Percentiles rank a stretch among this genome's conserved stretches.
Evolutionary conservation across 2,329 filamentous ascomycete species (phyloP).

Genomic region (Cordyceps tenuipes): DNA sequence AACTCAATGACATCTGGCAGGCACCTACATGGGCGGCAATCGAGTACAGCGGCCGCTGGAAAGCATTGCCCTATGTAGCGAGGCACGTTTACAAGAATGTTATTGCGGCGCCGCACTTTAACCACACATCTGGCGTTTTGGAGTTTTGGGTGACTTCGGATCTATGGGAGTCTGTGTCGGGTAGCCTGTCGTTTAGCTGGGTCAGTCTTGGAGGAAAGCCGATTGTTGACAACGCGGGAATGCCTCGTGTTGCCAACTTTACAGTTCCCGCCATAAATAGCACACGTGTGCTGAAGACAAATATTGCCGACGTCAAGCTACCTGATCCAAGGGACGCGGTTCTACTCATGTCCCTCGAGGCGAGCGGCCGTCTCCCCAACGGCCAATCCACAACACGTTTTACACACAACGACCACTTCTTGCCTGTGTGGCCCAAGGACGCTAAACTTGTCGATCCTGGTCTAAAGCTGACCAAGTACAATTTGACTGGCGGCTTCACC

Average conservation of each 20-base stretch:
- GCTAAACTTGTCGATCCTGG: conserved; percentile 14
- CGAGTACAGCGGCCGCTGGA: conserved; percentile 56
- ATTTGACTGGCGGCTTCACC: conserved; percentile 9
- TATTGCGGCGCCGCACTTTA: conserved; percentile 50
- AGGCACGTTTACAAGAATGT: conserved; percentile 49
- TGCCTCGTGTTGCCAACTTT: conserved; percentile 11
- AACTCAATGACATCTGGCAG: conserved; percentile 57
- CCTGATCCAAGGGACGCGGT: conserved; percentile 11
- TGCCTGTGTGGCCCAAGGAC: conserved; percentile 15
- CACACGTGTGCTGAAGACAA: conserved; percentile 3
- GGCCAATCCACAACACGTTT: background rate
- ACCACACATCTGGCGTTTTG: conserved; percentile 39
- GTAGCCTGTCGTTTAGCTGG: conserved; percentile 11
- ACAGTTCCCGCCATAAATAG: conserved; percentile 13
- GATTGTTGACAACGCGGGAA: conserved; percentile 13
- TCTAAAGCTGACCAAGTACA: conserved; percentile 11
- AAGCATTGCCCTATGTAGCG: conserved; percentile 49
- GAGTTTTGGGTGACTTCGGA: conserved; percentile 30
- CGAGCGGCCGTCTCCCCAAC: conserved; percentile 14
- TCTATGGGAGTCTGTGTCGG: conserved; percentile 13
- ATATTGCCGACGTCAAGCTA: conserved; percentile 12
- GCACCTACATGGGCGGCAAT: conserved; percentile 56
- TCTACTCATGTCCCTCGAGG: conserved; percentile 11
- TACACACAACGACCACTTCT: conserved; percentile 13
- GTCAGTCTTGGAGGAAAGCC: conserved; percentile 12